Evolutionary conservation across 306 rosid genomes (phyloP), one percentile per base, ranked within the genome.

Genomic region (Malus sylvestris): DNA sequence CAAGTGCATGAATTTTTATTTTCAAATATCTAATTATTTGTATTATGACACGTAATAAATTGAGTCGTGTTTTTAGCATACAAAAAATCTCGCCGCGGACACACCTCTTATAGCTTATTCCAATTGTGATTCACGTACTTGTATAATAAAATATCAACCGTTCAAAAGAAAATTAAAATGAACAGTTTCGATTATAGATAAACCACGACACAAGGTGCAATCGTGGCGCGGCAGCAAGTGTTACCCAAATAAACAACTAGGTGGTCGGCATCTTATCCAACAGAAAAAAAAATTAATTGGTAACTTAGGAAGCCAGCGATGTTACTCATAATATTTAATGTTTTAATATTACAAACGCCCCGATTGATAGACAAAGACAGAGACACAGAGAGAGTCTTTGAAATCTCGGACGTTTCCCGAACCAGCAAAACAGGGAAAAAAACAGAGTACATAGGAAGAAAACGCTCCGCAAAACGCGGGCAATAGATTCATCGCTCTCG

Each of bases 11-110:
- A 35, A 6, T 35, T 35, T 35, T 35, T 6, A 35, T 35, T 35
- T 35, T 35, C 2, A 35, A 35, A 8, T 6, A 35, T 35, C 0
- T 35, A 35, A 35, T 6, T 1, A 6, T 0, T 35, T 35, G 9
- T 35, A 35, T 6, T 6, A 35, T 35, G 9, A 35, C 9, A 35
- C 40, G 6, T 35, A 6, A 35, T 35, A 35, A 35, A 35, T 0
- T 2, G 1, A 0, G 0, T 6, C 0, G 2, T 35, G 40, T 6
- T 35, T 35, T 6, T 0, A 0, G 40, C 40, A 35, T 0, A 6
- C 40, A 6, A 6, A 35, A 35, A 35, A 35, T 35, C 40, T 35
- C 8, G 2, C 8, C 40, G 6, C 9, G 8, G 0, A 2, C 40
- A 35, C 8, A 6, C 40, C 40, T 35, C 9, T 35, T 40, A 8